phyloP scores from a whole-genome alignment of 306 rosid species.

The Acacia crassicarpa region DNA sequence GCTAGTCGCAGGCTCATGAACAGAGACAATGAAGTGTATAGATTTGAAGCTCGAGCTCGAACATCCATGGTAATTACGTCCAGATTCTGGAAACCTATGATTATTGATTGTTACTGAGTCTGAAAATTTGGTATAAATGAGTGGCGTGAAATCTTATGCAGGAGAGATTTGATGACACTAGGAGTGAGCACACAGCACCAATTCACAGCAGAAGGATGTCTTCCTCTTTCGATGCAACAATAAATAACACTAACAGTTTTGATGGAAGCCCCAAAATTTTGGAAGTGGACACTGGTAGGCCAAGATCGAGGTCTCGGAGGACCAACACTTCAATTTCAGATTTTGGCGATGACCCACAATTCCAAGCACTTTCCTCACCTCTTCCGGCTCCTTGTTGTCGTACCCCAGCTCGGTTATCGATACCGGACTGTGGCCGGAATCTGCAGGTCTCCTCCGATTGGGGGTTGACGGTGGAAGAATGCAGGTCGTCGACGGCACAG shows the following conservation, averaged over 20 bases:
- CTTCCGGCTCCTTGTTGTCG: constrained; percentile 42
- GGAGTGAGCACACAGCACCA: constrained; percentile 57
- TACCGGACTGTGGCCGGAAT: constrained; percentile 45
- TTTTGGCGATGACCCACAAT: constrained; percentile 58
- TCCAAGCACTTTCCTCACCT: constrained; percentile 54
- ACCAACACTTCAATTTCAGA: constrained; percentile 66
- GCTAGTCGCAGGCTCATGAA: constrained; percentile 34
- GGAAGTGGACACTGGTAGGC: constrained; percentile 81
- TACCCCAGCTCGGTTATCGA: constrained; percentile 44
- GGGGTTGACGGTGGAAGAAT: constrained; percentile 72
- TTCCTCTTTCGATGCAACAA: constrained; percentile 53
- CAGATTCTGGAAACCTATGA: constrained; percentile 1
- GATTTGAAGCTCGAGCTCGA: constrained; percentile 48
- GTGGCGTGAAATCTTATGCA: constrained; percentile 27
- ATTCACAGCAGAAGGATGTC: constrained; percentile 68
- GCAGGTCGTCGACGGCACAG: constrained; percentile 81
- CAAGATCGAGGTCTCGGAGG: constrained; percentile 69
- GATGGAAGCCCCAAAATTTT: constrained; percentile 78
- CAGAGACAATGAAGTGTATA: constrained; percentile 23
- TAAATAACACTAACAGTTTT: constrained; percentile 33
- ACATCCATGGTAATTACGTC: constrained; percentile 57
- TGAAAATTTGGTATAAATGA: not conserved
- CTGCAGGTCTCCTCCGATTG: constrained; percentile 61
- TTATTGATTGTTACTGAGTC: not conserved
- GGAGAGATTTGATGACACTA: constrained; percentile 73